Evolutionary conservation across 208 protist species (phyloP), one percentile per base, ranked within the genome.

Genomic region (Acanthamoeba royreba): DNA sequence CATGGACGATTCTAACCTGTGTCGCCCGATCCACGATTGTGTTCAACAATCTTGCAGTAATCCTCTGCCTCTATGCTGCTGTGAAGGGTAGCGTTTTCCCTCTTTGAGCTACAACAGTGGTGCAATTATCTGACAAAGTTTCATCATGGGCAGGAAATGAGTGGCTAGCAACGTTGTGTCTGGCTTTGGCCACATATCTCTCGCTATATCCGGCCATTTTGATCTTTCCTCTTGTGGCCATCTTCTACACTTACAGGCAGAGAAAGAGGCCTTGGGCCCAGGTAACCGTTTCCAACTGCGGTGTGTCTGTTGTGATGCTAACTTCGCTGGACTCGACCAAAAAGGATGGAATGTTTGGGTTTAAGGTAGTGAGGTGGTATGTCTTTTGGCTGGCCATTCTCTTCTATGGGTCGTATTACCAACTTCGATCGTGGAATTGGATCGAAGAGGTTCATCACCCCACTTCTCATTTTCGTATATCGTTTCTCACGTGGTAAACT

Each of bases 31-130:
- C 88, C 35, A 77, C 66, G 43, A 77, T 93, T 63, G 47, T 93
- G 28, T 93, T 93, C 61, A 93, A 93, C 88, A 93, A 93, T 35
- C 69, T 93, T 11, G 63, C 88, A 33, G 69, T 93, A 22, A 31
- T 83, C 7, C 63, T 83, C 19, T 93, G 63, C 66, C 88, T 93
- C 28, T 93, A 93, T 47, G 55, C 66, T 19, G 88, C 88, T 46
- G 47, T 93, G n/a, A 77, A 63, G 45, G 87, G 87, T 92, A n/a
- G n/a, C n/a, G n/a, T n/a, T 81, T 13, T 19, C 40, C 11, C 31
- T 4, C 22, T 35, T 5, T 4, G 19, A 15, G 38, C 47, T 33
- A 4, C 33, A 13, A 69, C 35, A 28, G 49, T 11, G n/a, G 42
- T 15, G 35, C 38, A n/a, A 47, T n/a, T n/a, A n/a, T n/a, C n/a